phyloP scores from a whole-genome alignment of 2,329 filamentous ascomycete species.

The Colletotrichum endophyticum region DNA sequence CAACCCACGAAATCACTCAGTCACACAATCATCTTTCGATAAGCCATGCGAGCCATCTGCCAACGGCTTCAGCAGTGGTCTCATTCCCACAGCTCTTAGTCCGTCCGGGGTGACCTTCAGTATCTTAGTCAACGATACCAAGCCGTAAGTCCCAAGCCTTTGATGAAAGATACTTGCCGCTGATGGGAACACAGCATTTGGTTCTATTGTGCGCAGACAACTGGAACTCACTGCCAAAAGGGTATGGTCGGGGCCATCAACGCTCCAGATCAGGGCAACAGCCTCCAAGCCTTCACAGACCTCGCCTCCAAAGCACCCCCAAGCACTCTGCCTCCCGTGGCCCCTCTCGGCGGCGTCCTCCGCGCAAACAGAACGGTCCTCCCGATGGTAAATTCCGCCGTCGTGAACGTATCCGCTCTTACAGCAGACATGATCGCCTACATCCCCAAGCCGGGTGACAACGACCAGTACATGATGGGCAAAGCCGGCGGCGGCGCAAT shows the following conservation, averaged over 20 bases:
- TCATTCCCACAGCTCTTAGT: slow-evolving; percentile 36
- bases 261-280: slow-evolving; percentile 38
- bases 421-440: slow-evolving; percentile 5
- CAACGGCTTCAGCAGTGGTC: slow-evolving; percentile 42
- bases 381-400: slow-evolving; percentile 27
- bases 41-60: slow-evolving; percentile 43
- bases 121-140: slow-evolving; percentile 31
- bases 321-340: slow-evolving; percentile 36
- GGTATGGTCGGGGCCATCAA: slow-evolving; percentile 57
- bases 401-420: slow-evolving; percentile 30
- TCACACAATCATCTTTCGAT: slow-evolving; percentile 43
- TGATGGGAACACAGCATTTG: slow-evolving; percentile 22
- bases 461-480: slow-evolving; percentile 30
- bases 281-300: slow-evolving; percentile 38
- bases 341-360: slow-evolving; percentile 37
- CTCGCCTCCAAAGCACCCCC: slow-evolving; percentile 35
- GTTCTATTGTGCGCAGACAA: slow-evolving; percentile 42
- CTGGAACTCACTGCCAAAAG: slow-evolving; percentile 36
- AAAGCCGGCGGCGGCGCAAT: slow-evolving; percentile 39
- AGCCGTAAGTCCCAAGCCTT: slow-evolving; percentile 22
- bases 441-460: neutral
- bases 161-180: neutral
- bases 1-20: slow-evolving; percentile 41
- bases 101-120: slow-evolving; percentile 37
- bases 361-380: slow-evolving; percentile 36